These are phyloP conservation scores for Tritrichomonas musculus DNA, from an alignment of 208 protist genomes.

Conservation along the genomic window DNA sequence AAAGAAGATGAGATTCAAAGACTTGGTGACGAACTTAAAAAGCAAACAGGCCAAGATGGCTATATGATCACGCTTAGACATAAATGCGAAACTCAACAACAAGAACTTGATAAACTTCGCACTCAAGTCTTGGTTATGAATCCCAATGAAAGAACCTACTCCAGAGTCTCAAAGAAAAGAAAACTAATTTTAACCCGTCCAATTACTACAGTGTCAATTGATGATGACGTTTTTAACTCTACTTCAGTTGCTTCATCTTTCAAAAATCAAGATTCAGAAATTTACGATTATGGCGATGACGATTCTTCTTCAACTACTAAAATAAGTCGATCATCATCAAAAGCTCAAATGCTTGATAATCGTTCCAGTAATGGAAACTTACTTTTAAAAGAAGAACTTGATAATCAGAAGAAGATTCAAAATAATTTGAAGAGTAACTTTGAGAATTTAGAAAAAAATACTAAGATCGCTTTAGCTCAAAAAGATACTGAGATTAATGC, in stretches of 20 bases:
- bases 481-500: too few relatives aligned
- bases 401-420: not conserved
- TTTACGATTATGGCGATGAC: too few relatives aligned
- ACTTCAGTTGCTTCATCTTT: not conserved
- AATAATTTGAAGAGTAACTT: not conserved
- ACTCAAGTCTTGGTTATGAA: not conserved
- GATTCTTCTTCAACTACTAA: not conserved
- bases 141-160: not conserved
- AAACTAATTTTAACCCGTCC: not conserved
- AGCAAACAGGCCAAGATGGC: constrained; percentile 2
- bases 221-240: not conserved
- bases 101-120: not conserved
- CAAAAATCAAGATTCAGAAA: too few relatives aligned
- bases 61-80: not conserved
- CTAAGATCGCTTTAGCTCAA: too few relatives aligned
- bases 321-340: not conserved
- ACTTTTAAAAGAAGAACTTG: too few relatives aligned
- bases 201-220: not conserved
- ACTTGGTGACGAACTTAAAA: not conserved
- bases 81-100: not conserved
- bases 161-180: too few relatives aligned
- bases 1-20: not conserved
- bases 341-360: too few relatives aligned
- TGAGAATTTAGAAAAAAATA: not conserved
- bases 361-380: too few relatives aligned